Conservation (phyloP, 2,329 filamentous ascomycete genomes). For the Penicillium sp. region DNA sequence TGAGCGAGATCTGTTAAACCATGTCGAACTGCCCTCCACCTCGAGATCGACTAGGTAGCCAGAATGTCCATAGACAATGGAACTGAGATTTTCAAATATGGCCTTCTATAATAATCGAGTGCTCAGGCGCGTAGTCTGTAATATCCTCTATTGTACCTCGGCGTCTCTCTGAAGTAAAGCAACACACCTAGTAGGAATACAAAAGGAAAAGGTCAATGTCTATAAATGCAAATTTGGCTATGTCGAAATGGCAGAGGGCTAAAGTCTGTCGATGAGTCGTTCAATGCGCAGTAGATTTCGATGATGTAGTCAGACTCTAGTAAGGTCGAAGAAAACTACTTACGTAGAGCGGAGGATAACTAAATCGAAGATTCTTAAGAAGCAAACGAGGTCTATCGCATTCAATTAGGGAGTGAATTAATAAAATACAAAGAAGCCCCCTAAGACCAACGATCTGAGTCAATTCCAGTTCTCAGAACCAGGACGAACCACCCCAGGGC, state of each 20-base stretch:
- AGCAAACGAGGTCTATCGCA: constrained; percentile 13
- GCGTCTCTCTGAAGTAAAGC: too few relatives aligned
- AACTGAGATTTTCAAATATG: neutral
- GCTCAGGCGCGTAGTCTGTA: too few relatives aligned
- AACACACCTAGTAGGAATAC: too few relatives aligned
- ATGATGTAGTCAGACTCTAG: too few relatives aligned
- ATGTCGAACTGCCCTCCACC: neutral
- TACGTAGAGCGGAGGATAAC: neutral
- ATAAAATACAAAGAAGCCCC: constrained; percentile 11
- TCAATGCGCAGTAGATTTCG: too few relatives aligned
- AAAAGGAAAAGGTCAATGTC: too few relatives aligned
- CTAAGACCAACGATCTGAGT: neutral
- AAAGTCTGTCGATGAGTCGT: too few relatives aligned
- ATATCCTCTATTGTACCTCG: too few relatives aligned
- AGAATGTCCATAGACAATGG: neutral
- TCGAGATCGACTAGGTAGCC: neutral
- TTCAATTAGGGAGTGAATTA: constrained; percentile 12
- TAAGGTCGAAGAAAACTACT: neutral
- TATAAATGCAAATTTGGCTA: too few relatives aligned
- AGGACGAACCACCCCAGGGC: neutral
- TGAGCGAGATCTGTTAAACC: neutral
- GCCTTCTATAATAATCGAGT: neutral
- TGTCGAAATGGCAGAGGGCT: too few relatives aligned
- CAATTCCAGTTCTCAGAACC: neutral
- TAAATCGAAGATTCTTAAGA: neutral